phyloP scores from a whole-genome alignment of 768 basidiomycete species.

The Lentinula detonsa region DNA sequence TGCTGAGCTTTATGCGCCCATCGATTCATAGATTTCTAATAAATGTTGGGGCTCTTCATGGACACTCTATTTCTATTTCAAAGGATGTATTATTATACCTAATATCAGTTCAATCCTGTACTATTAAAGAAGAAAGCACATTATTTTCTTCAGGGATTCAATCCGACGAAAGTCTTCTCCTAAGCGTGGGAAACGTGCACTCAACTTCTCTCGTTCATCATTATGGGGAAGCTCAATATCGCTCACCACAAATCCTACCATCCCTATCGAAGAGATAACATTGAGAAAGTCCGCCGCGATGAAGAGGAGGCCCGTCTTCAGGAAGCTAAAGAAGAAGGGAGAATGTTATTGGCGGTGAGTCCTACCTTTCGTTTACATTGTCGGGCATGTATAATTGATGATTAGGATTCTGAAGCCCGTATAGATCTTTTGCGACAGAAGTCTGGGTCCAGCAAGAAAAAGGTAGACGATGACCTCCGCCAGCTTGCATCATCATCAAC shows the following conservation, averaged over 20 bases:
- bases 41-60: background rate
- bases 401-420: slow-evolving; percentile 76
- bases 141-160: background rate
- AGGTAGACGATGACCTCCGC: slow-evolving; percentile 19
- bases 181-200: background rate
- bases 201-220: background rate
- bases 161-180: too few relatives aligned
- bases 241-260: slow-evolving; percentile 92
- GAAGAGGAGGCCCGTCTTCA: slow-evolving; percentile 71
- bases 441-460: slow-evolving; percentile 41
- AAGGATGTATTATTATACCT: background rate
- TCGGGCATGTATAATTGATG: background rate
- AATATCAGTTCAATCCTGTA: background rate
- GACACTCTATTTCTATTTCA: background rate
- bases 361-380: background rate
- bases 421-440: slow-evolving; percentile 58
- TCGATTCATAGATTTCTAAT: background rate
- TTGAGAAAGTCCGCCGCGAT: slow-evolving; percentile 72
- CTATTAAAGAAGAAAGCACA: background rate
- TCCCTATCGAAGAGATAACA: slow-evolving; percentile 80
- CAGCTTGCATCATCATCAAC: background rate
- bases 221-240: slow-evolving; percentile 83
- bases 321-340: slow-evolving; percentile 65
- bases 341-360: slow-evolving; percentile 66
- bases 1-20: background rate